Evolutionary conservation across 108 stramenopile species (phyloP), one percentile per base, ranked within the genome.

Genomic region (Cyclotella choctawhatcheeana): DNA sequence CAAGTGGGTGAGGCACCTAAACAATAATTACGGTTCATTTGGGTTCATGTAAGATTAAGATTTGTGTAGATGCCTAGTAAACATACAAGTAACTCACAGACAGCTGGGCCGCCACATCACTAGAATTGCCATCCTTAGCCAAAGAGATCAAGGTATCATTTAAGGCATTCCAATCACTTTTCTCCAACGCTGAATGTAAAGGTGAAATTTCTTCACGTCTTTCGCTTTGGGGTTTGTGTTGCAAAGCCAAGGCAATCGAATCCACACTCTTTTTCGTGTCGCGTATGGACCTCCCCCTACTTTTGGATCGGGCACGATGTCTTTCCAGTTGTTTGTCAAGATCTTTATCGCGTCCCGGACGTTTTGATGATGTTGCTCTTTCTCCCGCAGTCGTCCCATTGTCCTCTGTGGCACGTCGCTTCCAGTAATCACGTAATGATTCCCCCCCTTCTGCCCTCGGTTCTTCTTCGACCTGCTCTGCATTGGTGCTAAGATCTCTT

Each of bases 201-300:
- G 61, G 35, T 26, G 43, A 32, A 3, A 25, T 40, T 6, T 5
- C 24, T 5, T 47, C 17, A 13, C 17, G 17, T 33, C 52, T 24
- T 48, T 55, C 27, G 13, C 21, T 40, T 37, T 44, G 20, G 17
- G 35, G 33, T 43, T 53, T 22, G 27, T 55, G 47, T 34, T 25
- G 58, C 18, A 76, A 37, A 1, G 75, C 75, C 21, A 67, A 68
- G 26, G 75, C 75, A 27, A 76, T 69, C 8, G 75, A 76, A 68
- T 76, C 67, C 0, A 76, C 51, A 18, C 26, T 54, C 45, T 62
- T 35, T 8, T 31, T 2, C 14, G n/a, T 52, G 65, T 10, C 51
- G 31, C 22, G 65, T 12, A 18, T 22, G 51, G 10, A 24, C 61
- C 48, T 54, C 14, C 71, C 52, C 24, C 71, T 44, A 56, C 69